These are phyloP conservation scores for Alternaria ventricosa DNA, from an alignment of 2,329 filamentous ascomycete genomes.

Conservation along the genomic window DNA sequence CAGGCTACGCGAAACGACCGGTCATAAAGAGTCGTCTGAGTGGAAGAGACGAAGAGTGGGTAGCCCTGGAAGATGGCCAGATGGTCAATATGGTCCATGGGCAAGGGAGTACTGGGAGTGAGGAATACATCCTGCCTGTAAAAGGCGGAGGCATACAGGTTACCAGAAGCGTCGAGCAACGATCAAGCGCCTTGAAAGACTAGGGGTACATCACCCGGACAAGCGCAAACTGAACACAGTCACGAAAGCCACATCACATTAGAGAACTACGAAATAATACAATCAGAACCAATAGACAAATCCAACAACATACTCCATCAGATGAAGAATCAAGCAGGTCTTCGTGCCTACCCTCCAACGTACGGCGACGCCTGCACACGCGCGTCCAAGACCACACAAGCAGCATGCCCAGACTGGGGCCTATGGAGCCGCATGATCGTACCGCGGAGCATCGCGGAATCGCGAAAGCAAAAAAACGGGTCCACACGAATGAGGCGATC, in stretches of 20 bases:
- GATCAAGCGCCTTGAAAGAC: neutral
- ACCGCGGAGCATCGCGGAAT: neutral
- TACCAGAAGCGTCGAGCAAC: slow-evolving; percentile 9
- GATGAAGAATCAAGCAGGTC: neutral
- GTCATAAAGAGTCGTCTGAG: slow-evolving; percentile 9
- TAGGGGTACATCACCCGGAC: neutral
- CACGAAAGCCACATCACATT: neutral
- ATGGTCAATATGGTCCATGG: slow-evolving; percentile 9
- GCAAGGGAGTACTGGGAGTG: slow-evolving; percentile 3
- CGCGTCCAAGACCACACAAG: neutral
- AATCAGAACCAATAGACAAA: neutral
- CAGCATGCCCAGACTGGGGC: neutral
- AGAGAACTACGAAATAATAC: neutral
- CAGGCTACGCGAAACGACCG: slow-evolving; percentile 7
- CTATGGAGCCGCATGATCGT: neutral
- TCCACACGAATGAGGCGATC: neutral
- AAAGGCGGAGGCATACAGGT: slow-evolving; percentile 7
- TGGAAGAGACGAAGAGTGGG: slow-evolving; percentile 12
- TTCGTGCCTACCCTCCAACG: neutral
- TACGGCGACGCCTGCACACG: neutral
- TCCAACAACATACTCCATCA: neutral
- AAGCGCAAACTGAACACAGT: neutral
- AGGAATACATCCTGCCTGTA: slow-evolving; percentile 4
- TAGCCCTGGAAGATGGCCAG: slow-evolving; percentile 5
- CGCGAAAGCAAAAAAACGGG: neutral